Percentiles rank a stretch among this genome's conserved stretches.
Evolutionary conservation across 2,329 filamentous ascomycete genomes (phyloP).

Genomic region (Ophioceras dolichostomum): DNA sequence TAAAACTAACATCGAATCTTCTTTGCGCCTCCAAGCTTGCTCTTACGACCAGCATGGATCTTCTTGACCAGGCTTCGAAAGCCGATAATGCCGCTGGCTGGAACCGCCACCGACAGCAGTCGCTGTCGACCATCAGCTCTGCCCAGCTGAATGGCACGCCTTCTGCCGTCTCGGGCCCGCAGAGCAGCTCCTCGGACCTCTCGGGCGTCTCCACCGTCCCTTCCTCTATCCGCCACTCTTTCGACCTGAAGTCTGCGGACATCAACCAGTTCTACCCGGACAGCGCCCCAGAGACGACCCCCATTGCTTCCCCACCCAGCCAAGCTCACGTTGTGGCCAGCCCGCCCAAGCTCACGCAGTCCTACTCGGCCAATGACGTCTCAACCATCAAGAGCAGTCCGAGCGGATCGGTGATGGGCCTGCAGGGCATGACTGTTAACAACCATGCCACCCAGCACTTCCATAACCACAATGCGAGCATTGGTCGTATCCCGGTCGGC

Average conservation of each 20-base stretch:
- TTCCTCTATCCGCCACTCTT: conserved; percentile 41
- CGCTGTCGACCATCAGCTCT: conserved; percentile 33
- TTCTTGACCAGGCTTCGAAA: no score
- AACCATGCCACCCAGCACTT: conserved; percentile 51
- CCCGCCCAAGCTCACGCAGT: conserved; percentile 68
- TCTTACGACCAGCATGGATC: no score
- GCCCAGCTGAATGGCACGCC: conserved; percentile 23
- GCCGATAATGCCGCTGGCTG: no score
- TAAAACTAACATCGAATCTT: no score
- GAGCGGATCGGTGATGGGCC: conserved; percentile 28
- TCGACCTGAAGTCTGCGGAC: conserved; percentile 33
- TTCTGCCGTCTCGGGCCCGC: conserved; percentile 22
- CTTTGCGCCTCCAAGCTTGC: no score
- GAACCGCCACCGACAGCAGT: conserved; percentile 57
- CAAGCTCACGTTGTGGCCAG: conserved; percentile 44
- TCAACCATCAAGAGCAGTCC: conserved; percentile 68
- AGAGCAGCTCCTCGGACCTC: conserved; percentile 24
- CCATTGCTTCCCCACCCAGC: conserved; percentile 33
- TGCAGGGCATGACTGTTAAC: conserved; percentile 33
- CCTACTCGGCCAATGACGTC: conserved; percentile 82
- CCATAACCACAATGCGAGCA: conserved; percentile 70
- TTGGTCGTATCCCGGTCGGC: conserved; percentile 65
- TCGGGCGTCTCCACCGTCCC: conserved; percentile 34
- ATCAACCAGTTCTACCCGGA: conserved; percentile 35
- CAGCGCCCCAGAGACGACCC: conserved; percentile 22